Base-by-base conservation (phyloP, 2,329 filamentous ascomycete genomes). In the Geoglossum cookeanum region DNA sequence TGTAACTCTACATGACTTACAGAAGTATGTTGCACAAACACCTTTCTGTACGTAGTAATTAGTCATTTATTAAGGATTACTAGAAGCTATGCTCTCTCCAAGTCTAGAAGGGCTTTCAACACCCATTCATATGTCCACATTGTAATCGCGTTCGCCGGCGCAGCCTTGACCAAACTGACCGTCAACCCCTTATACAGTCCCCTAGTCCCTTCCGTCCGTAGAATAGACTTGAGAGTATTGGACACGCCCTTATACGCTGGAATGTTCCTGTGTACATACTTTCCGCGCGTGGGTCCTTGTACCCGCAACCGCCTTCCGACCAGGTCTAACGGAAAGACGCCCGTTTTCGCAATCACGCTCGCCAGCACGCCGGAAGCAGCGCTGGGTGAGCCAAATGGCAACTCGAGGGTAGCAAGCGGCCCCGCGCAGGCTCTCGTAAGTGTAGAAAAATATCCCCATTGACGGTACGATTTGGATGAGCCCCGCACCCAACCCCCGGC, bases 371-470 rank as follows among this genome's bases (percentile, higher is more conserved):
- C 92, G 0, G 91, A 87, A 0, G 83, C 78, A 0, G 91, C 92
- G 69, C 97, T 89, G 1, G 85, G 85, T 15, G 83, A 83, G 22
- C 89, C 87, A 68, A 84, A 83, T 0, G 83, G 83, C 62, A 86
- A 67, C 8, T 77, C 68, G 17, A 81, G 64, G 4, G 66, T 65
- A 5, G 74, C 73, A 51, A 91, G 68, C 0, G 77, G 78, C 5
- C 79, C 79, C 67, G 4, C 86, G 76, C 55, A 94, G 72, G 8
- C 77, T 75, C 69, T 98, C 92, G 71, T 97, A 98, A 45, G 81
- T 78, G 37, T 86, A 79, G 70, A 98, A 98, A 73, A 98, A 97
- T 1, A 95, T 75, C 13, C 92, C 92, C 92, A 98, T 98, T 68
- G 91, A 94, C 1, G 92, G 92, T 8, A 95, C 80, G 54, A 97